Evolutionary conservation across 768 basidiomycete genomes (phyloP), one percentile per base, ranked within the genome.

Genomic region (Suillus americanus): DNA sequence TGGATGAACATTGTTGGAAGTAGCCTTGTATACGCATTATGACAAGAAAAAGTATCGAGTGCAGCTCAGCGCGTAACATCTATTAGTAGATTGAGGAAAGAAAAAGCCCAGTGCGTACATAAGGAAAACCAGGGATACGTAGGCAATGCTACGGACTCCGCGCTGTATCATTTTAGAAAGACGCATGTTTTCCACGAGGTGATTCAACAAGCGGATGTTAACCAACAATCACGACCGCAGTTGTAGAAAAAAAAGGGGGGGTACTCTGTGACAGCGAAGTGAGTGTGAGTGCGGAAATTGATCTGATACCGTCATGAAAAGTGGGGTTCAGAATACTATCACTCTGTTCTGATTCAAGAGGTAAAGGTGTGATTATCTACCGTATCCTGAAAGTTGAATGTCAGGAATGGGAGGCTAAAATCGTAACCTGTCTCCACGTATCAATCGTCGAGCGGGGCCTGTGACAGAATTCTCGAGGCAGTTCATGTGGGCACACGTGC

Each of bases 121-220:
- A 40, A 43, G 57, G 57, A 28, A 41, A 59, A 20, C 57, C 40
- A 59, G 28, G 57, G 57, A 59, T 59, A 20, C 7, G 28, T 59
- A 20, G 28, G 57, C 38, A 3, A 59, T 59, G 28, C 25, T 57
- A 57, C 57, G 40, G 40, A 59, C 56, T 40, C 25, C 56, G 56
- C 23, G 35, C 23, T 38, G 23, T 38, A 57, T 59, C 57, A 41
- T 59, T 59, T 30, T 25, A 41, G 40, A 59, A 40, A 30, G 38
- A 41, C 12, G 40, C 57, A 59, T 59, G 57, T 59, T 41, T 12
- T 41, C 57, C 57, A 59, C 57, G 57, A 59, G 57, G 57, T 59
- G 28, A 20, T 30, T 25, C 16, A 33, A 18, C 40, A 54, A 54
- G 53, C 53, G 53, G 53, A 35, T 54, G 53, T 40, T 59, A 28